Base-by-base conservation (phyloP, 1,139 yeast species). In the Candida mesenterica region DNA sequence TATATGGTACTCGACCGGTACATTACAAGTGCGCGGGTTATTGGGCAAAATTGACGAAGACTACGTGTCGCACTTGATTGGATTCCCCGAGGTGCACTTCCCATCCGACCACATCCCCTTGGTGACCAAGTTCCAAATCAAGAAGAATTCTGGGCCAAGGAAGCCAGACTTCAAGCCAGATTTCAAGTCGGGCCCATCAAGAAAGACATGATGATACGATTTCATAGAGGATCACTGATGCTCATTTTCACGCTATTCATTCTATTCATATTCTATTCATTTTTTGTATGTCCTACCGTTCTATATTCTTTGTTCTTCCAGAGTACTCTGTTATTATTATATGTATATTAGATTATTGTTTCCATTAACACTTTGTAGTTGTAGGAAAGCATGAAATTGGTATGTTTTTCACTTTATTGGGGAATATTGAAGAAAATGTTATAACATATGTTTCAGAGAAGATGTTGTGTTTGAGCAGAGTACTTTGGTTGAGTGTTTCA, bases 21-120 rank as follows among this genome's bases (percentile, higher is more conserved):
- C 80, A 7, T 68, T 94, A 44, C 79, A 83, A 43, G 96, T 92
- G 7, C 82, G 80, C 51, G 97, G 96, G 10, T 66, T 94, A 47
- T 68, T 92, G 43, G 97, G 97, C 28, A 79, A 79, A 49, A 78
- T 90, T 30, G 97, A 90, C 57, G 75, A 74, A 36, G 83, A 82
- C 5, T 92, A 92, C 58, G 72, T 83, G 30, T 69, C 76, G 41
- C 80, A 82, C 47, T 79, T 82, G 46, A 84, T 92, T 54, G 99
- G 97, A 7, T 81, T 92, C 61, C 99, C 99, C 15, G 88, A 88
- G 57, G 89, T 90, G 14, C 86, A 89, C 57, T 84, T 85, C 65
- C 97, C 97, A 24, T 86, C 96, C 30, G 98, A 92, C 61, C 97
- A 92, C 62, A 78, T 90, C 51, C 92, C 97, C 13, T 68, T 90